Evolutionary conservation across 768 basidiomycete genomes (phyloP), one percentile per base, ranked within the genome.

Genomic region (Xanthoconium stramineum): DNA sequence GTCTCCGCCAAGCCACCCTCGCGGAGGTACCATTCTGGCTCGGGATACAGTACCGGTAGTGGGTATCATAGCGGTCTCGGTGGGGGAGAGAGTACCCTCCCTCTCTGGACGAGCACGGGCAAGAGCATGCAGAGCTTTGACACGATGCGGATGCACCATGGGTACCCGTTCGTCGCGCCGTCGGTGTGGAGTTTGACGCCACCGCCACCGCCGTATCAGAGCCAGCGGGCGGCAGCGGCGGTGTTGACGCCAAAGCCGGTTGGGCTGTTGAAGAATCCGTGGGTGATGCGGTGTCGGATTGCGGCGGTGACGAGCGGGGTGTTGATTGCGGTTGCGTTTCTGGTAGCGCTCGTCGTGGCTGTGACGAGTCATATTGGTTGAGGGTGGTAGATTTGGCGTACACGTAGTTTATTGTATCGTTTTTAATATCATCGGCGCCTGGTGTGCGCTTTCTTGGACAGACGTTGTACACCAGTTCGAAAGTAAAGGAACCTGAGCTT

Each of bases 111-210:
- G 72, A 79, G 64, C 69, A 72, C 57, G 73, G 77, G 65, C 68
- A 74, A 63, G 72, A 80, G 37, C 73, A 76, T 47, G 67, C 78
- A 58, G 68, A 78, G 67, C 60, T 74, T 62, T 56, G 79, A 62
- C 72, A 78, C 65, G 74, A 76, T 64, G 71, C 78, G 40, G 77
- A 77, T 68, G 72, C 77, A 53, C 68, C 58, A 60, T 57, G 80
- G 84, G 14, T 83, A 86, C 56, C 85, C 85, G 14, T 84, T 86
- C 59, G 74, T 85, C 37, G 76, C 83, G 3, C 78, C 83, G 11
- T 79, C 82, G 3, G 70, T 71, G 40, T 61, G 62, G 60, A 69
- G 66, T 64, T 58, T 71, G 68, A 65, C 61, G 58, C 72, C 68
- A 0, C 66, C 61, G 13, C 66, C 65, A 13, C 57, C 57, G 7